A percentile compares a stretch with the other conserved stretches of the same genome.
phyloP scores from a whole-genome alignment of 352 stramenopile species.

The Pythium grandisporangium region DNA sequence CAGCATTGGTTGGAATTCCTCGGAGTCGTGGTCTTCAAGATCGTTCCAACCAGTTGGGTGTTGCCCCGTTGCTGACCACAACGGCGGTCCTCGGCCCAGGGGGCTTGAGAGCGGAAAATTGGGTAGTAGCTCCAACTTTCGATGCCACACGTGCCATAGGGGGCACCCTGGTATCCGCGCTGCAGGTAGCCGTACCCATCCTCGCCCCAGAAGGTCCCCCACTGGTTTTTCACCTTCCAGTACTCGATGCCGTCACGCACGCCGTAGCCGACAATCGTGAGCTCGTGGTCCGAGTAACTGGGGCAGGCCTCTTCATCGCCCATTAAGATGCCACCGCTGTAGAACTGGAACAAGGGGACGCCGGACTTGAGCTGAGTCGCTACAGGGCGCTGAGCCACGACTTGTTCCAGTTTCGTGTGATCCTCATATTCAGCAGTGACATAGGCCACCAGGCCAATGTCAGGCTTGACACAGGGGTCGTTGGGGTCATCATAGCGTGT shows the following conservation, averaged over 20 bases:
- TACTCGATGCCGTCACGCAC: constrained; percentile 9
- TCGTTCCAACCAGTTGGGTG: not conserved
- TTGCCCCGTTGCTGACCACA: not conserved
- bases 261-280: constrained; percentile 26
- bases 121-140: constrained; percentile 1
- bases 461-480: constrained; percentile 1
- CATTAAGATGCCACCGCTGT: constrained; percentile 2
- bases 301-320: constrained; percentile 2
- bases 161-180: constrained; percentile 6
- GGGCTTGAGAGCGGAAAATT: not conserved
- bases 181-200: constrained; percentile 22
- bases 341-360: constrained; percentile 1
- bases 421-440: not conserved
- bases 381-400: constrained; percentile 1
- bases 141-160: constrained; percentile 5
- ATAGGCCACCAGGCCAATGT: constrained; percentile 5
- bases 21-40: not conserved
- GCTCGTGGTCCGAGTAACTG: constrained; percentile 9
- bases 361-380: not conserved
- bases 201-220: constrained; percentile 17
- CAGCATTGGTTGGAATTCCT: not conserved
- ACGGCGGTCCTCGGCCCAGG: not conserved
- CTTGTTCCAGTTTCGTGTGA: constrained; percentile 4
- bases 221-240: constrained; percentile 40
- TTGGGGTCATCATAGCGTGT: constrained; percentile 6